Percentiles rank a stretch among this genome's conserved stretches.
These are phyloP conservation scores for Gamarada debralockiae DNA, from an alignment of 495 filamentous ascomycete genomes.

Conservation along the genomic window DNA sequence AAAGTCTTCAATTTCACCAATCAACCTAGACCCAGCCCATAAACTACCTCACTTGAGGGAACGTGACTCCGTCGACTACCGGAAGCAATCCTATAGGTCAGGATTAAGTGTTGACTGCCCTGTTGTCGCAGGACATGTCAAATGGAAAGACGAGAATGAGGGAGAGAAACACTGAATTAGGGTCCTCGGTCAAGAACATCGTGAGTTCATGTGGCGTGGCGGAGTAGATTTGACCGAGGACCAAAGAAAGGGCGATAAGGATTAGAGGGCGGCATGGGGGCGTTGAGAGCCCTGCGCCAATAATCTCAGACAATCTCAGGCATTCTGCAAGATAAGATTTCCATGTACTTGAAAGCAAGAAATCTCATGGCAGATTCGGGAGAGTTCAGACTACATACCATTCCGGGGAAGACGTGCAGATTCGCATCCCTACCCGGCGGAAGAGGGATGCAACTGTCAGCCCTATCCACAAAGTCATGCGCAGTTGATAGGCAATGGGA, in stretches of 20 bases:
- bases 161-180: not conserved
- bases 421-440: too few species aligned
- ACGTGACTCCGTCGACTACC: not conserved
- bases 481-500: too few species aligned
- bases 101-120: not conserved
- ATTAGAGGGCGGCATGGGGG: not conserved
- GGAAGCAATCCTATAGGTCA: slow-evolving; percentile 8
- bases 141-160: not conserved
- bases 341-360: too few species aligned
- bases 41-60: not conserved
- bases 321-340: too few species aligned
- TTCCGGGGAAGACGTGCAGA: too few species aligned
- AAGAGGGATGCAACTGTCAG: too few species aligned
- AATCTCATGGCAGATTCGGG: too few species aligned
- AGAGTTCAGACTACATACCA: too few species aligned
- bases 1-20: not conserved
- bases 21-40: too few species aligned
- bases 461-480: too few species aligned
- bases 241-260: not conserved
- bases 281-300: not conserved
- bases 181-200: not conserved
- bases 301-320: not conserved
- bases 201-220: not conserved
- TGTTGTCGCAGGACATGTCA: not conserved
- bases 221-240: too few species aligned